Evolutionary conservation across 208 protist species (phyloP).

Genomic region (Acanthamoeba royreba): DNA sequence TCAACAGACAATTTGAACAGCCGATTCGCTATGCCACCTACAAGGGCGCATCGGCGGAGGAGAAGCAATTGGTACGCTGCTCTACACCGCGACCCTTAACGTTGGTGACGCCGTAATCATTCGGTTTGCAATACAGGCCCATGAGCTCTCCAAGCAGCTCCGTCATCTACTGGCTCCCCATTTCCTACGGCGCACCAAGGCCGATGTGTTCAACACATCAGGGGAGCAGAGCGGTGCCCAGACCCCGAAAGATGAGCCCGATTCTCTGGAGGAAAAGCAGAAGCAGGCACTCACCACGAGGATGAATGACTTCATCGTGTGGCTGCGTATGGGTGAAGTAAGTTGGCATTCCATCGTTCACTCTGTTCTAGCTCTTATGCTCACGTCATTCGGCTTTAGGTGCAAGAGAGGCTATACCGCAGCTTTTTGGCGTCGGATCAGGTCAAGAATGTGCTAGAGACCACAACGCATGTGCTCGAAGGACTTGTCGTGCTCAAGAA

Average conservation of each 20-base stretch:
- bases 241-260: too few relatives aligned
- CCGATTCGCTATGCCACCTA: conserved; percentile 11
- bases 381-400: not conserved
- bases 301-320: conserved; percentile 53
- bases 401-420: conserved; percentile 20
- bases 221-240: not conserved
- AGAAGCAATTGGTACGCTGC: not conserved
- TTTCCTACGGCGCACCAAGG: conserved; percentile 44
- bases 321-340: too few relatives aligned
- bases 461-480: conserved; percentile 21
- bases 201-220: conserved; percentile 35
- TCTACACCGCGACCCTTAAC: not conserved
- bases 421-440: conserved; percentile 43
- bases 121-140: not conserved
- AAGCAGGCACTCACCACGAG: not conserved
- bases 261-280: conserved; percentile 3
- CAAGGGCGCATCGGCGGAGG: conserved; percentile 7
- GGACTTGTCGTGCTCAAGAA: conserved; percentile 35
- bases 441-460: conserved; percentile 2
- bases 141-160: conserved; percentile 22
- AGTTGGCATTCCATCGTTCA: too few relatives aligned
- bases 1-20: conserved; percentile 34
- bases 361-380: not conserved
- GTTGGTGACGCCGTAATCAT: not conserved
- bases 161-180: conserved; percentile 38